phyloP scores from a whole-genome alignment of 2,329 filamentous ascomycete species.

The Beauveria asiatica region DNA sequence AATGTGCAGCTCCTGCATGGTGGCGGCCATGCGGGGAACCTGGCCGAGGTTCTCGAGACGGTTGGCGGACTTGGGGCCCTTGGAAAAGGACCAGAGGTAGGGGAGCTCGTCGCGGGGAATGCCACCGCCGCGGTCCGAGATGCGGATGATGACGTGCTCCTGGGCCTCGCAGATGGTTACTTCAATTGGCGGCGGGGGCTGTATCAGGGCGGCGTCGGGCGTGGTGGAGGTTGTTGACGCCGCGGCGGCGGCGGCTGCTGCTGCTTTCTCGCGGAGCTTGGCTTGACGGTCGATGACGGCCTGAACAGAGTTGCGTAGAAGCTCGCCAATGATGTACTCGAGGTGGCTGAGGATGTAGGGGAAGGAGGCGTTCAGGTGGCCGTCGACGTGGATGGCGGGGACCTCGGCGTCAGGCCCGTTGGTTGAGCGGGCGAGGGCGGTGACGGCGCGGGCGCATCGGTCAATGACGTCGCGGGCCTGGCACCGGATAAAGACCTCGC shows the following conservation, averaged over 20 bases:
- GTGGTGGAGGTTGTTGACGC: slow-evolving; percentile 50
- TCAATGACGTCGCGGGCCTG: slow-evolving; percentile 84
- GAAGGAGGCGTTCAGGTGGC: slow-evolving; percentile 83
- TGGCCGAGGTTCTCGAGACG: slow-evolving; percentile 77
- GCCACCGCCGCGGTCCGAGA: slow-evolving; percentile 91
- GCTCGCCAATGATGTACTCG: slow-evolving; percentile 94
- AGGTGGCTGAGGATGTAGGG: slow-evolving; percentile 94
- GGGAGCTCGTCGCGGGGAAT: slow-evolving; percentile 78
- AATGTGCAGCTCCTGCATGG: slow-evolving; percentile 73
- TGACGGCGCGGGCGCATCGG: slow-evolving; percentile 68
- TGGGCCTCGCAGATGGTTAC: slow-evolving; percentile 89
- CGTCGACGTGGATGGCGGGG: slow-evolving; percentile 73
- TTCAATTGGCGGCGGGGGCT: slow-evolving; percentile 70
- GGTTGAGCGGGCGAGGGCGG: slow-evolving; percentile 63
- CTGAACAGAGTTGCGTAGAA: slow-evolving; percentile 90
- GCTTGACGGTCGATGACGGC: slow-evolving; percentile 72
- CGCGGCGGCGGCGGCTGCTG: slow-evolving; percentile 8
- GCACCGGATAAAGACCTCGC: slow-evolving; percentile 90
- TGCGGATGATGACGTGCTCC: slow-evolving; percentile 91
- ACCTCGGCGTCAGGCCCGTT: slow-evolving; percentile 65
- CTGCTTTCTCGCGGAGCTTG: slow-evolving; percentile 22
- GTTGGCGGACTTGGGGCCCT: slow-evolving; percentile 70
- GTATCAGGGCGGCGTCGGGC: neutral
- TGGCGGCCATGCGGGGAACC: slow-evolving; percentile 88
- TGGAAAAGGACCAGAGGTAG: slow-evolving; percentile 93